These are phyloP conservation scores for Trametes pubescens DNA, from an alignment of 1,284 basidiomycete species.

Conservation along the genomic window DNA sequence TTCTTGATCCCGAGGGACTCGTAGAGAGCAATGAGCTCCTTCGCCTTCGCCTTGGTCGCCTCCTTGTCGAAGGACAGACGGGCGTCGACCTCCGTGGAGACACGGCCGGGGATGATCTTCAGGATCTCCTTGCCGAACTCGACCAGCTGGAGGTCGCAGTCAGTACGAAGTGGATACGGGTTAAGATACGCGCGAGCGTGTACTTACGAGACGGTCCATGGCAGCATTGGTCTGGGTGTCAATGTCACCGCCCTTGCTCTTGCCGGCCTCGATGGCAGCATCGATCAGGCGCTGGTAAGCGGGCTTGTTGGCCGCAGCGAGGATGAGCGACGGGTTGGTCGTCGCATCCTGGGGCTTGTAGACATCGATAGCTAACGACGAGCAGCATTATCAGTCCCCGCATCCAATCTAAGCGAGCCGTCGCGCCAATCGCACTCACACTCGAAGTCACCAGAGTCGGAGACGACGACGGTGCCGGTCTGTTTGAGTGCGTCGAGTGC, in stretches of 20 bases:
- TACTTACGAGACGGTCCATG: slow-evolving; percentile 85
- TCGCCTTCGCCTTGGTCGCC: slow-evolving; percentile 91
- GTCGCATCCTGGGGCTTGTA: slow-evolving; percentile 97
- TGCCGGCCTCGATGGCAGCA: slow-evolving; percentile 83
- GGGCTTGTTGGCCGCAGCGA: slow-evolving; percentile 93
- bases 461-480: slow-evolving; percentile 94
- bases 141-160: slow-evolving; percentile 72
- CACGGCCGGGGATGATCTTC: slow-evolving; percentile 95
- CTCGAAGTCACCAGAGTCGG: slow-evolving; percentile 91
- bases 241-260: slow-evolving; percentile 79
- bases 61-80: slow-evolving; percentile 96
- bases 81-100: slow-evolving; percentile 99
- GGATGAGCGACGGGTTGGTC: slow-evolving; percentile 93
- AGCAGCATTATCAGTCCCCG: slow-evolving; percentile 13
- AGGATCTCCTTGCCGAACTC: slow-evolving; percentile 98
- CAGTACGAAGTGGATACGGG: background rate
- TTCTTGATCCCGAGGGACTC: slow-evolving; percentile 89
- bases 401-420: slow-evolving; percentile 13
- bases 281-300: slow-evolving; percentile 89
- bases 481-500: slow-evolving; percentile 90
- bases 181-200: background rate
- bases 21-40: slow-evolving; percentile 95
- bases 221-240: slow-evolving; percentile 81
- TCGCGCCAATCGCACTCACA: slow-evolving; percentile 55
- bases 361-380: slow-evolving; percentile 75